Conservation (phyloP, 495 filamentous ascomycete species). For the Penicillium paradoxum region DNA sequence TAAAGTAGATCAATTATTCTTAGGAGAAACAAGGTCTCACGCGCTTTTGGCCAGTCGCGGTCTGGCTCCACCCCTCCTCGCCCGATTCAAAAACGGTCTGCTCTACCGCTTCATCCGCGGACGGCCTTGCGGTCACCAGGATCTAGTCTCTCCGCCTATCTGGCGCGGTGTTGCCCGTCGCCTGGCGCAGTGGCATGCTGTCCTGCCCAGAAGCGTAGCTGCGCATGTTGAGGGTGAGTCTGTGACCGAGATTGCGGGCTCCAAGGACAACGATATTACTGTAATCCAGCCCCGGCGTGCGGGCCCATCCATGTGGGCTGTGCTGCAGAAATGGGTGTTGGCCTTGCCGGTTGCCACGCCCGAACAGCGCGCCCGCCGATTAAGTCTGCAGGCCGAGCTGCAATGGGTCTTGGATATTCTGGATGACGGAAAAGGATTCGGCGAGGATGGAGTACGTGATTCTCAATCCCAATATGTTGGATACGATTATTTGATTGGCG, state of each 20-base stretch:
- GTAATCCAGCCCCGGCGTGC: constrained; percentile 57
- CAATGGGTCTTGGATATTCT: constrained; percentile 61
- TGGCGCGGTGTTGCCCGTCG: constrained; percentile 79
- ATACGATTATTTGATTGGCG: not conserved
- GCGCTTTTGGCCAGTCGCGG: constrained; percentile 69
- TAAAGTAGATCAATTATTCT: constrained; percentile 31
- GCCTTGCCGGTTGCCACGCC: constrained; percentile 71
- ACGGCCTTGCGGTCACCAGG: constrained; percentile 68
- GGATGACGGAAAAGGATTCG: constrained; percentile 68
- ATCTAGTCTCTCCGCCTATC: constrained; percentile 64
- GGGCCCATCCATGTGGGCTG: constrained; percentile 81
- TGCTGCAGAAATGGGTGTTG: constrained; percentile 91
- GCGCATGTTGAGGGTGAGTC: constrained; percentile 9
- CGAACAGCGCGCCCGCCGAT: constrained; percentile 59
- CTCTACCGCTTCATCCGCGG: constrained; percentile 89
- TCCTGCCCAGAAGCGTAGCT: constrained; percentile 42
- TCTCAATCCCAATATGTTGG: not conserved
- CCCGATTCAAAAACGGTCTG: constrained; percentile 93
- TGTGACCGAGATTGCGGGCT: constrained; percentile 23
- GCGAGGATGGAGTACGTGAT: constrained; percentile 61
- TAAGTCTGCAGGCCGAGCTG: constrained; percentile 69
- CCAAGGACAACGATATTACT: constrained; percentile 37
- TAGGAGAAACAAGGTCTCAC: constrained; percentile 67
- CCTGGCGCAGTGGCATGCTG: constrained; percentile 90
- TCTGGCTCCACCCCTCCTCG: constrained; percentile 81